Conservation (phyloP, 192 early-diverging fungal species). For the Thoreauomyces humboldtii region DNA sequence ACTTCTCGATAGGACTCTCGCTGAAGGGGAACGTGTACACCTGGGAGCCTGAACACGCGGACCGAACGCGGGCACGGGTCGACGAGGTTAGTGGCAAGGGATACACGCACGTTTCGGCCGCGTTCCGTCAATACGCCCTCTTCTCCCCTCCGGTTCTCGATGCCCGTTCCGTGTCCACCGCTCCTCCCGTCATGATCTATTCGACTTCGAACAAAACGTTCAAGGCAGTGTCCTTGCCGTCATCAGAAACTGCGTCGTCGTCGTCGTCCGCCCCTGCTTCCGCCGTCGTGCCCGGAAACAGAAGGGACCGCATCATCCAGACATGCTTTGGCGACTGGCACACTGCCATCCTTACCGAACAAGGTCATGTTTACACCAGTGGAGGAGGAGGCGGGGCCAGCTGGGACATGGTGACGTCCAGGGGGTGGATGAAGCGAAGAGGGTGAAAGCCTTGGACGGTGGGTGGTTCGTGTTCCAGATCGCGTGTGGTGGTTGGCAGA, state of each 20-base stretch:
- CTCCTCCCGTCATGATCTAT: no score
- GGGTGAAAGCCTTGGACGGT: neutral
- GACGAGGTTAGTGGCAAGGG: neutral
- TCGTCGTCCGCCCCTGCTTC: no score
- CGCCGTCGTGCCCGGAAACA: no score
- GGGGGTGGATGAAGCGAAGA: neutral
- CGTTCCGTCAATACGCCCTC: constrained; percentile 11
- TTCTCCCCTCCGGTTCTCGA: constrained; percentile 1
- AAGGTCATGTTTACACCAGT: constrained; percentile 1
- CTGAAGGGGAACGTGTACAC: constrained; percentile 3
- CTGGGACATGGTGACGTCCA: neutral
- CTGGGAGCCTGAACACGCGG: neutral
- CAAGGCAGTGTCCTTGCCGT: no score
- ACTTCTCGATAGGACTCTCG: constrained; percentile 1
- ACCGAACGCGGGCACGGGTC: neutral
- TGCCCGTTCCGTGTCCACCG: no score
- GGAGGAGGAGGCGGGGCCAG: constrained; percentile 12
- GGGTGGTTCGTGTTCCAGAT: constrained; percentile 16
- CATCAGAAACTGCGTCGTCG: no score
- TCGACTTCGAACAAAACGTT: no score
- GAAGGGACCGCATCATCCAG: neutral
- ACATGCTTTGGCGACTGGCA: constrained; percentile 15
- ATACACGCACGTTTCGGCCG: constrained; percentile 12
- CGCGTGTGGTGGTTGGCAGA: constrained; percentile 11
- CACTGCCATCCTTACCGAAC: constrained; percentile 1